Evolutionary conservation across 2,329 filamentous ascomycete species (phyloP).

Genomic region (Talaromyces pinophilus): DNA sequence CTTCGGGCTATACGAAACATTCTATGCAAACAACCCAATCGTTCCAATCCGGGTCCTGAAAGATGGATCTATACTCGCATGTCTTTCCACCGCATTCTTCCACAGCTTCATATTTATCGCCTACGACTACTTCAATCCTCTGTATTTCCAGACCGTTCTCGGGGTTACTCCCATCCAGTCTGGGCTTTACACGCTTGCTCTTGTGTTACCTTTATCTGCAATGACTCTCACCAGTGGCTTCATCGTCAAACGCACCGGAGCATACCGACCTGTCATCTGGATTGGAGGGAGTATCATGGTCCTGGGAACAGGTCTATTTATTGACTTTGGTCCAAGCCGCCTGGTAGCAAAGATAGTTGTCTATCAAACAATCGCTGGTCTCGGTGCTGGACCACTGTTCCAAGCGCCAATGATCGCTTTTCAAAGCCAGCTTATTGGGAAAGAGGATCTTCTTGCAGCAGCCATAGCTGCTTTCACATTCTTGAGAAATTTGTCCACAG

Average conservation of each 20-base stretch:
- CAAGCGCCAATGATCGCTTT: slow-evolving; percentile 57
- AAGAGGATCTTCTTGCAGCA: slow-evolving; percentile 55
- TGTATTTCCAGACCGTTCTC: slow-evolving; percentile 72
- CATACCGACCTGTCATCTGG: slow-evolving; percentile 59
- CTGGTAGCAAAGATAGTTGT: slow-evolving; percentile 36
- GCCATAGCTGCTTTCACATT: slow-evolving; percentile 60
- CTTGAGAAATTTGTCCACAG: slow-evolving; percentile 54
- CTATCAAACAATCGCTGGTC: slow-evolving; percentile 54
- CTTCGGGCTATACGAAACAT: slow-evolving; percentile 70
- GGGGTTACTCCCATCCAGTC: slow-evolving; percentile 64
- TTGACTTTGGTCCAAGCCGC: slow-evolving; percentile 51
- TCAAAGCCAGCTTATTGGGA: slow-evolving; percentile 51
- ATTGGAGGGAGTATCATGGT: slow-evolving; percentile 55
- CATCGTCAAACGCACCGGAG: slow-evolving; percentile 68
- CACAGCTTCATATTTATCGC: slow-evolving; percentile 72
- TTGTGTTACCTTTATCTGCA: slow-evolving; percentile 62
- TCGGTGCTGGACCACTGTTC: slow-evolving; percentile 57
- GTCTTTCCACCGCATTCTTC: slow-evolving; percentile 62
- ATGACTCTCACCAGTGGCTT: slow-evolving; percentile 60
- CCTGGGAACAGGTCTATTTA: slow-evolving; percentile 61
- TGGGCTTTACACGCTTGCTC: slow-evolving; percentile 67
- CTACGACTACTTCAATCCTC: slow-evolving; percentile 69
- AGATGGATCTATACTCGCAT: slow-evolving; percentile 60
- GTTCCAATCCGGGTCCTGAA: slow-evolving; percentile 70
- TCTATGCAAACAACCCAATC: slow-evolving; percentile 67